These are phyloP conservation scores for Cephalotrichum gorgonifer DNA, from an alignment of 2,329 filamentous ascomycete species.

Conservation along the genomic window DNA sequence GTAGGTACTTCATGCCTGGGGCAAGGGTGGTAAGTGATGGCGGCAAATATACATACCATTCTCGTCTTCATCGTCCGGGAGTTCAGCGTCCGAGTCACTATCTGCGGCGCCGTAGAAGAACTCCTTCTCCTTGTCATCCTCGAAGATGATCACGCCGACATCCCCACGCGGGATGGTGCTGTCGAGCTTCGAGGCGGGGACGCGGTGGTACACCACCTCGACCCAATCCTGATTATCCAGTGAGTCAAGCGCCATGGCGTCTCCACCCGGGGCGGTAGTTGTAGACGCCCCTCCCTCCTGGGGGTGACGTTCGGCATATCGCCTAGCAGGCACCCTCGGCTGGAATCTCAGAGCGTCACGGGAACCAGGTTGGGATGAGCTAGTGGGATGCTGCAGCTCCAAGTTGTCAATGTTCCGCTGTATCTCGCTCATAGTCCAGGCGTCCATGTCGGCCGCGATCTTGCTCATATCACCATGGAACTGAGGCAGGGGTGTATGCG, in stretches of 20 bases:
- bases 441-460: slow-evolving; percentile 44
- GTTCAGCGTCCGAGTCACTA: slow-evolving; percentile 51
- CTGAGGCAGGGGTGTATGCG: slow-evolving; percentile 15
- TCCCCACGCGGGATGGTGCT: slow-evolving; percentile 35
- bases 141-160: slow-evolving; percentile 46
- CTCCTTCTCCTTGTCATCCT: slow-evolving; percentile 46
- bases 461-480: slow-evolving; percentile 33
- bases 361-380: slow-evolving; percentile 10
- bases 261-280: slow-evolving; percentile 23
- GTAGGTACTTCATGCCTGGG: no score
- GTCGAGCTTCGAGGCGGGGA: slow-evolving; percentile 40
- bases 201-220: slow-evolving; percentile 53
- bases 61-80: slow-evolving; percentile 50
- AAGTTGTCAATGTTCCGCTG: slow-evolving; percentile 38
- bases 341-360: slow-evolving; percentile 31
- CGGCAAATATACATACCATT: slow-evolving; percentile 53
- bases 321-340: slow-evolving; percentile 43
- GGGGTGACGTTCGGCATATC: slow-evolving; percentile 47
- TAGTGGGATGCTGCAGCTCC: slow-evolving; percentile 21
- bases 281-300: slow-evolving; percentile 7
- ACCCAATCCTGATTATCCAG: slow-evolving; percentile 48
- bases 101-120: slow-evolving; percentile 50
- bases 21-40: not conserved
- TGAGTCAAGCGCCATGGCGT: slow-evolving; percentile 30
- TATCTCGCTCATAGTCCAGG: slow-evolving; percentile 49